Evolutionary conservation across 2,329 filamentous ascomycete genomes (phyloP), one percentile per base, ranked within the genome.

Genomic region (Chrysosporium queenslandicum): DNA sequence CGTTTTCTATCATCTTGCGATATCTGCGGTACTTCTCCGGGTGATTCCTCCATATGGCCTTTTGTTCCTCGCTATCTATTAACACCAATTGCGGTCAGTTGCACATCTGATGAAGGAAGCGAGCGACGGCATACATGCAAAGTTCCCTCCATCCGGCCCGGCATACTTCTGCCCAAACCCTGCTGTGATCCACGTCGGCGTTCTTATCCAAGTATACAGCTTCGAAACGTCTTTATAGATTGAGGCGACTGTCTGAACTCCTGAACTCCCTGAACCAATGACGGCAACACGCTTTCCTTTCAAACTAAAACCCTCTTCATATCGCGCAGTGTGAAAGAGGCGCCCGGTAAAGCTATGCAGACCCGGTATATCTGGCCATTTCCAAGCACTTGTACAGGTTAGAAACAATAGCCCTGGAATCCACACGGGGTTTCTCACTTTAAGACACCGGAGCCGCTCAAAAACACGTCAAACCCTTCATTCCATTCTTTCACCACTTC

Each of bases 111-210:
- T 21, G 36, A 34, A 16, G 18, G 3, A 27, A 12, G 16, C 25
- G 14, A 12, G 7, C 32, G 37, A 1, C 9, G 18, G 46, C 53
- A 34, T 30, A 55, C 54, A 58, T 47, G 36, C 40, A 37, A 54
- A 57, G n/a, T 58, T 56, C 11, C 11, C n/a, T 18, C 56, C 55
- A 36, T 53, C 42, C 16, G 39, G 25, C 16, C 55, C 53, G n/a
- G 55, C 56, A 45, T 42, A 58, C 23, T 55, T 56, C 53, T 58
- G 60, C 77, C 29, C 79, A 75, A 45, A 70, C 63, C 39, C 58
- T 77, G 68, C 54, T 77, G 82, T 79, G 25, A 86, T 79, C 83
- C 83, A 87, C 0, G 83, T 86, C 29, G 72, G 76, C 58, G 77
- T 82, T 8, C 83, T 72, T 1, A 76, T 80, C 57, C 85, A 86